Base-by-base conservation (phyloP, 1,284 basidiomycete genomes). In the Ganoderma sp. region DNA sequence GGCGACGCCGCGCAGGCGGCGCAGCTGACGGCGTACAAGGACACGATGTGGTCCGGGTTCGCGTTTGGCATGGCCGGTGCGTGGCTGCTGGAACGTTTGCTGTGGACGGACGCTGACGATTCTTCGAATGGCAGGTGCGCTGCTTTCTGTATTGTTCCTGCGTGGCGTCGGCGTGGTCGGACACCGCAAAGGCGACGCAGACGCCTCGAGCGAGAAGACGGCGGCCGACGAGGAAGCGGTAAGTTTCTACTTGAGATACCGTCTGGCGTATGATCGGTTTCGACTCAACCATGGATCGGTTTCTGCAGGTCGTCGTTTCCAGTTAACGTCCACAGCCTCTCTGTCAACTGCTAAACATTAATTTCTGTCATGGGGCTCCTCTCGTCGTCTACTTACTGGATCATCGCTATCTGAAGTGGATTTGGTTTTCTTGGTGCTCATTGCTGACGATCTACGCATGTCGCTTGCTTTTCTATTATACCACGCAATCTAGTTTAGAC, bases 31-130 rank as follows among this genome's bases (percentile, higher is more conserved):
- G 86, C 85, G 43, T 93, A 91, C 74, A 80, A 82, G 54, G 83
- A 85, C 19, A 89, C 90, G 19, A 86, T 90, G 73, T 93, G 90
- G 89, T 83, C 84, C 0, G 79, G 79, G 15, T 89, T 89, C 68
- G 87, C 82, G 22, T 91, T 92, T 74, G 86, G 85, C 0, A 77
- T 87, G 41, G 69, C 87, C 19, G 88, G 89, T 88, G 70, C 60
- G 80, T 73, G 15, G 1, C 22, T 32, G 32, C 32, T 4, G 32
- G 4, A 2, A 3, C 32, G 5, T 32, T 32, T 32, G 32, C 32
- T 32, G 32, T 32, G 4, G 32, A 32, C 32, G 32, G 32, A 32
- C 63, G 58, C 41, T 65, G 34, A 60, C 65, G n/a, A 67, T 39
- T 64, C 32, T 32, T 37, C 22, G 15, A 8, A 19, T 22, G 48